Evolutionary conservation across 768 basidiomycete genomes (phyloP).

Genomic region (Rhizopogon vesiculosus): DNA sequence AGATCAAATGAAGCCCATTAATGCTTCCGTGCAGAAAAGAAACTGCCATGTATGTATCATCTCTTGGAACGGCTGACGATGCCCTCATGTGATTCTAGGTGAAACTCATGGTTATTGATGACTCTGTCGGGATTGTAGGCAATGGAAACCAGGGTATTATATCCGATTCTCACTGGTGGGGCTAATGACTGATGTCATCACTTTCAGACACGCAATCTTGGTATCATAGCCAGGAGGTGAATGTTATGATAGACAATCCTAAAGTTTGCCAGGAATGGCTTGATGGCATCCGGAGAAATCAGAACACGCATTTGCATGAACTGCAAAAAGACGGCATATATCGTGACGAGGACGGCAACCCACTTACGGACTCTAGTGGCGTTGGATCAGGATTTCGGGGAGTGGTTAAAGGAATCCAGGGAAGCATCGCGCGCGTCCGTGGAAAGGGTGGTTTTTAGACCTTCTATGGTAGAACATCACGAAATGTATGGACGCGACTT

Average conservation of each 20-base stretch:
- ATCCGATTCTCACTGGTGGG: slow-evolving; percentile 1
- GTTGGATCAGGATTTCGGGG: slow-evolving; percentile 33
- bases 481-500: not conserved
- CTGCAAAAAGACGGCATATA: slow-evolving; percentile 50
- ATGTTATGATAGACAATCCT: slow-evolving; percentile 57
- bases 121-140: slow-evolving; percentile 58
- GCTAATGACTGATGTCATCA: not conserved
- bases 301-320: slow-evolving; percentile 51
- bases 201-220: slow-evolving; percentile 56
- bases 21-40: slow-evolving; percentile 60
- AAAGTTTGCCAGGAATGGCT: slow-evolving; percentile 52
- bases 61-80: not conserved
- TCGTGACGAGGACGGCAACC: slow-evolving; percentile 43
- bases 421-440: slow-evolving; percentile 36
- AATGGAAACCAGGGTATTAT: slow-evolving; percentile 62
- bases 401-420: slow-evolving; percentile 37
- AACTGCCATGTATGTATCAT: slow-evolving; percentile 54
- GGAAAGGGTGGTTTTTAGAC: slow-evolving; percentile 36
- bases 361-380: slow-evolving; percentile 33
- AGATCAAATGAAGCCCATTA: slow-evolving; percentile 60
- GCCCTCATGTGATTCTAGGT: slow-evolving; percentile 26
- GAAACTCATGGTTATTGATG: slow-evolving; percentile 66
- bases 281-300: slow-evolving; percentile 44
- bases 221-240: slow-evolving; percentile 71
- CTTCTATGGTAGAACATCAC: not conserved